Base-by-base conservation (phyloP, 176 grass and related monocot genomes). In the Ensete ventricosum region DNA sequence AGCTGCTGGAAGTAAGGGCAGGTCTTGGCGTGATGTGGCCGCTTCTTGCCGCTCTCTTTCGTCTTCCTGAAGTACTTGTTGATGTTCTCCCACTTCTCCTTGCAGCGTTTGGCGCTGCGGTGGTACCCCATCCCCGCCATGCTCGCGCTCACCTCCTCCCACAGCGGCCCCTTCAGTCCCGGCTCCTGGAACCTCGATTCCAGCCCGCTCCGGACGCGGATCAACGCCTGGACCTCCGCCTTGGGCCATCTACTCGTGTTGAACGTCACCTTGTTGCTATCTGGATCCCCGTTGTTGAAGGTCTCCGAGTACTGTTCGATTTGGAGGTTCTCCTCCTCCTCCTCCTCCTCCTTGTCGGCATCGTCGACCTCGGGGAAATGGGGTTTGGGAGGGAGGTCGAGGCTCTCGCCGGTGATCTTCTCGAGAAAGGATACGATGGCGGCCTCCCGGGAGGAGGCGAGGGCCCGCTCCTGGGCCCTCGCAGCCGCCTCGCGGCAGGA, bases 61-160 rank as follows among this genome's bases (percentile, higher is more conserved):
- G 72, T 55, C 81, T 91, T 92, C 80, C 91, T 92, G 92, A 87
- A 96, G 80, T 96, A 96, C 84, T 96, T 96, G 89, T 96, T 96
- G 57, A 96, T 96, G 76, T 96, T 96, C 80, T 92, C 92, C 92
- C 92, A 96, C 84, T 96, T 96, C 75, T 96, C 92, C 85, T 96
- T 96, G 87, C 92, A 96, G 68, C 92, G 73, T 84, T 92, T 96
- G 0, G 92, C 74, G 60, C 73, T 92, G 54, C 92, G 85, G 78
- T 17, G 52, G 72, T 74, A 74, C 4, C 72, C 72, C 72, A 74
- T 74, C 21, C 13, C 14, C 7, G 72, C 12, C 72, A 74, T 74
- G 4, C 22, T 14, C 14, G 72, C 52, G 52, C 52, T 74, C 72
- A 74, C 72, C 53, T 74, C 72, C 72, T 74, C 72, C 72, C 72